A percentile compares a stretch with the other conserved stretches of the same genome.
These are phyloP conservation scores for Metrosideros polymorpha DNA, from an alignment of 441 rosid species.

Conservation along the genomic window DNA sequence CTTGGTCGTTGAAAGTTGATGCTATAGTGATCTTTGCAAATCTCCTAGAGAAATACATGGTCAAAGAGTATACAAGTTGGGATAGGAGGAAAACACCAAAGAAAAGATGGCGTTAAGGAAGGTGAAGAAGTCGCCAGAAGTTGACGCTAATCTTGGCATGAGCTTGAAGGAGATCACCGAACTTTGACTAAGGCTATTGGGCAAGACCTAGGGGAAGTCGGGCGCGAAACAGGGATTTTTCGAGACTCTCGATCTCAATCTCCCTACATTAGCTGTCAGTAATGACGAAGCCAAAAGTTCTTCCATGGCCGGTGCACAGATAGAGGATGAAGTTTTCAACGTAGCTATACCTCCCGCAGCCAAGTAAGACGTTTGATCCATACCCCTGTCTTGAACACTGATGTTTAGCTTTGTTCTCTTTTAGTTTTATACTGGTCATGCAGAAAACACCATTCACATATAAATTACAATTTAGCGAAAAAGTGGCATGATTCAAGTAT, in stretches of 20 bases:
- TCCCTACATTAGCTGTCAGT: not conserved
- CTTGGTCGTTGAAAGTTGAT: too few species aligned
- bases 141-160: conserved; percentile 3
- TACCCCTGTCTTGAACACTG: not conserved
- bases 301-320: not conserved
- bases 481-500: not conserved
- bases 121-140: conserved; percentile 11
- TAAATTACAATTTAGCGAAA: not conserved
- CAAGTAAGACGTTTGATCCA: conserved; percentile 16
- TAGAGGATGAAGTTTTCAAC: conserved; percentile 2
- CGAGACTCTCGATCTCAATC: conserved; percentile 23
- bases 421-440: not conserved
- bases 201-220: conserved; percentile 13
- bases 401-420: not conserved
- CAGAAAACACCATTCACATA: not conserved
- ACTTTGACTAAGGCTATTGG: conserved; percentile 38
- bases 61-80: too few species aligned
- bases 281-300: not conserved
- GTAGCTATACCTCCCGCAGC: conserved; percentile 14
- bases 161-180: conserved; percentile 31
- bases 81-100: too few species aligned
- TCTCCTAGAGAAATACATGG: too few species aligned
- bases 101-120: conserved; percentile 12
- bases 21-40: too few species aligned
- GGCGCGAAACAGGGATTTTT: conserved; percentile 26